Evolutionary conservation across 495 filamentous ascomycete species (phyloP), one percentile per base, ranked within the genome.

Genomic region (Chaetomium tenue): DNA sequence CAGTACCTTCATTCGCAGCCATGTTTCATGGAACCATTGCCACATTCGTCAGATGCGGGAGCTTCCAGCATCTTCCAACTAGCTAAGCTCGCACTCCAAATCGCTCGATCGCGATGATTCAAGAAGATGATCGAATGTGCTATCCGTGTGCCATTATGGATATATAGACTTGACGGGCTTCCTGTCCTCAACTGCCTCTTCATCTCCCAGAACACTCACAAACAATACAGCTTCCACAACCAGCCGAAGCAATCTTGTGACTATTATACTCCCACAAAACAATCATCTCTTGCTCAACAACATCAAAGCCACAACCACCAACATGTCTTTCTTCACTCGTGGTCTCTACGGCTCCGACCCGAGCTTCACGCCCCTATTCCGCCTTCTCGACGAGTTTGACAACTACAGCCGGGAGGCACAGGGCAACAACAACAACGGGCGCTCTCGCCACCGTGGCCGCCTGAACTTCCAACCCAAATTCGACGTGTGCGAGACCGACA

Each of bases 321-420:
- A 75, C 68, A 91, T 92, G 89, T 81, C 88, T 69, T 80, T 90
- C 75, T 78, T 50, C 46, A 18, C 86, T 66, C 81, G 81, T 70
- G 72, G 76, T 65, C 78, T 83, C 72, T 77, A 77, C 74, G 70
- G 74, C 63, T 77, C 70, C 33, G 71, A 79, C 63, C 72, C 73
- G 65, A 77, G 86, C 75, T 85, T 89, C 77, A 71, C 78, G 30
- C 85, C 88, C 33, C 82, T 92, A 69, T 89, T 92, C 82, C 85
- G 84, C 47, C 78, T 93, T 33, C 80, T 95, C 40, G 87, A 92
- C 69, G 88, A 91, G 77, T 89, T 88, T 71, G 87, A 87, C 71
- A 75, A 74, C 68, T 83, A 85, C 70, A 74, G 76, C 28, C 71
- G 75, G 50, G 66, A 72, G 65, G 39, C 59, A 40, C 68, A 68